These are phyloP conservation scores for Mucor racemosus DNA, from an alignment of 371 early-diverging fungal species.

Conservation along the genomic window DNA sequence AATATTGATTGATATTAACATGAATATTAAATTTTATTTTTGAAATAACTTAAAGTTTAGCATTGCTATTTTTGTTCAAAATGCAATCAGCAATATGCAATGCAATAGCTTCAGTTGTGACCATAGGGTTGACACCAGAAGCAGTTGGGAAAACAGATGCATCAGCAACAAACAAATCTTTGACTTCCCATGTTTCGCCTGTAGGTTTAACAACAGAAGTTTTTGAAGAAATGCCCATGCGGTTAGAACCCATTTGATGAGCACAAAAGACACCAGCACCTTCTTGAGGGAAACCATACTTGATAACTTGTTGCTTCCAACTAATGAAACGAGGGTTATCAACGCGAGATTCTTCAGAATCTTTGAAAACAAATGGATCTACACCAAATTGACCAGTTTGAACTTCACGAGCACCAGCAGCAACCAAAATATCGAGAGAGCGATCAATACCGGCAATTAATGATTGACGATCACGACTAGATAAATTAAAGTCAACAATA, in stretches of 20 bases:
- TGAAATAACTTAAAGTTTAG: slow-evolving; percentile 20
- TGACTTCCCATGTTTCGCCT: slow-evolving; percentile 79
- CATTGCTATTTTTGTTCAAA: slow-evolving; percentile 9
- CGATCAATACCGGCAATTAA: slow-evolving; percentile 57
- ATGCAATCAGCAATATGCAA: slow-evolving; percentile 42
- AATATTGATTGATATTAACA: too few species aligned
- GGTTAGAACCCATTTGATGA: slow-evolving; percentile 74
- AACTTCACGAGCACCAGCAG: slow-evolving; percentile 73
- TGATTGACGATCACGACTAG: slow-evolving; percentile 58
- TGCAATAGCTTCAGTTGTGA: slow-evolving; percentile 55
- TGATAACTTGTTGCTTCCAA: slow-evolving; percentile 35
- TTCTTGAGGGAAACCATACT: slow-evolving; percentile 36
- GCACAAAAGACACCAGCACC: slow-evolving; percentile 51
- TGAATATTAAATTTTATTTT: background rate
- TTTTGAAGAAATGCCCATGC: slow-evolving; percentile 68
- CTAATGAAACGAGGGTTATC: slow-evolving; percentile 42
- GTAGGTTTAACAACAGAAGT: slow-evolving; percentile 68
- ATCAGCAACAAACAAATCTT: slow-evolving; percentile 76
- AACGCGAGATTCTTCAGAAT: slow-evolving; percentile 37
- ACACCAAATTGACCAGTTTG: slow-evolving; percentile 59
- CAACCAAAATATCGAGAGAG: slow-evolving; percentile 53
- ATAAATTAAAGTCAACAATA: slow-evolving; percentile 52
- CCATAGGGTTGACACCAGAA: slow-evolving; percentile 81
- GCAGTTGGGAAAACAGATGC: slow-evolving; percentile 76
- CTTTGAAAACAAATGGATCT: slow-evolving; percentile 45